Percentiles rank a stretch among this genome's conserved stretches.
phyloP scores from a whole-genome alignment of 495 filamentous ascomycete genomes.

The Chlorociboria aeruginascens region DNA sequence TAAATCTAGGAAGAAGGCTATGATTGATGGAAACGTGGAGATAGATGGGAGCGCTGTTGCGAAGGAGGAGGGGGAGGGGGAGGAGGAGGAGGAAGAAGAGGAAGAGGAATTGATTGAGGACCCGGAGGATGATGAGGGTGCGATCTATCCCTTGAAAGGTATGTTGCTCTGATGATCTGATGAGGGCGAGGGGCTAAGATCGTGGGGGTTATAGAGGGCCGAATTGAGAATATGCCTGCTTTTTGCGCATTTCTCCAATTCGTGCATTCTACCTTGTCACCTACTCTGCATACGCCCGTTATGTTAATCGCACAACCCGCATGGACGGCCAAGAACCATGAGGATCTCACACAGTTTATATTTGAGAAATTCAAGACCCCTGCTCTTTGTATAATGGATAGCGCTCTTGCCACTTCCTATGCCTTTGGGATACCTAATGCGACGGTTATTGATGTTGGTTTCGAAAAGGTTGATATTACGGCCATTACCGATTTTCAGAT shows the following conservation, averaged over 20 bases:
- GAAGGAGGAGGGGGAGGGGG: slow-evolving; percentile 28
- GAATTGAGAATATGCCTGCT: slow-evolving; percentile 75
- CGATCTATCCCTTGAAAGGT: slow-evolving; percentile 70
- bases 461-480: slow-evolving; percentile 81
- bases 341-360: slow-evolving; percentile 76
- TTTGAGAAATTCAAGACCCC: slow-evolving; percentile 96
- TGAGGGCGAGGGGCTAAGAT: background rate
- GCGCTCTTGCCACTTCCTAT: slow-evolving; percentile 70
- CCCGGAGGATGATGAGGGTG: slow-evolving; percentile 72
- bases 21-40: slow-evolving; percentile 17
- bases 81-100: slow-evolving; percentile 23
- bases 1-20: slow-evolving; percentile 51
- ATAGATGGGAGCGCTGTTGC: slow-evolving; percentile 28
- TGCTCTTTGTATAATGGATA: slow-evolving; percentile 75
- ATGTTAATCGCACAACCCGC: slow-evolving; percentile 74
- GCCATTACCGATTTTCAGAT: slow-evolving; percentile 70
- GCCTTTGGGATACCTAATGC: slow-evolving; percentile 66
- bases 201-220: slow-evolving; percentile 39
- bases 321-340: slow-evolving; percentile 75
- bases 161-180: slow-evolving; percentile 1
- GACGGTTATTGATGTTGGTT: slow-evolving; percentile 82
- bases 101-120: slow-evolving; percentile 70
- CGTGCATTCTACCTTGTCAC: slow-evolving; percentile 75
- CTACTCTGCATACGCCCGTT: slow-evolving; percentile 88
- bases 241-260: slow-evolving; percentile 86